Conservation (phyloP, 345 rosid species). For the Rhodamnia argentea region DNA sequence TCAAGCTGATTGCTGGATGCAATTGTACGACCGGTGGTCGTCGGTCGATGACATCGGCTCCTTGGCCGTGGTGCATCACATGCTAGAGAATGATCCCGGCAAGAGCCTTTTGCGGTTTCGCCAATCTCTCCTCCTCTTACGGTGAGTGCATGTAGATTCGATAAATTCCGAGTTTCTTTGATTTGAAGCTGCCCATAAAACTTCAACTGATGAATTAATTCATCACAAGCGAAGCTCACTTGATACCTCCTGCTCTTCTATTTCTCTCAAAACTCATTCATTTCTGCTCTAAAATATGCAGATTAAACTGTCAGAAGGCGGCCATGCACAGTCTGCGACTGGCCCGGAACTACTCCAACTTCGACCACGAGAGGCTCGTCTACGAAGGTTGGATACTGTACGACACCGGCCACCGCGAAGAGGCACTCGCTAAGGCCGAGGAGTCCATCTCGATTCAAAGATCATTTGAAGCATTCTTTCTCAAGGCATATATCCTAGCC, state of each 20-base stretch:
- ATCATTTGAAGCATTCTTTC: conserved; percentile 96
- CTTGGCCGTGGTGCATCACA: conserved; percentile 82
- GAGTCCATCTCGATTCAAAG: conserved; percentile 77
- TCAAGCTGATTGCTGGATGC: conserved; percentile 97
- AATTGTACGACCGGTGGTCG: conserved; percentile 89
- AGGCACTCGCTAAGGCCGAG: conserved; percentile 90
- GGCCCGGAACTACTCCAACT: conserved; percentile 78
- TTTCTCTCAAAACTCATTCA: neutral
- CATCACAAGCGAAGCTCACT: neutral
- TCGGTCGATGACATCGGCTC: conserved; percentile 94
- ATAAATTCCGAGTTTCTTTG: neutral
- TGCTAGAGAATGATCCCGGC: conserved; percentile 82
- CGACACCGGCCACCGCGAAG: conserved; percentile 91
- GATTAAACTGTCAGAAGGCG: conserved; percentile 91
- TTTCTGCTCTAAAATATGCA: neutral
- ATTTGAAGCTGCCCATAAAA: neutral
- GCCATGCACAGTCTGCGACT: conserved; percentile 84
- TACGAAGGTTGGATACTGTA: conserved; percentile 96
- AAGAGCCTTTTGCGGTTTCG: conserved; percentile 81
- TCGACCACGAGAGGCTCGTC: conserved; percentile 82
- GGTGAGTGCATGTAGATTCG: conserved; percentile 19
- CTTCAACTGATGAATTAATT: neutral
- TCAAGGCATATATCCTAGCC: conserved; percentile 86
- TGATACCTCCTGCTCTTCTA: neutral
- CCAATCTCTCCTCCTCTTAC: conserved; percentile 84